A percentile compares a stretch with the other conserved stretches of the same genome.
phyloP scores from a whole-genome alignment of 2,329 filamentous ascomycete species.

The Cercospora citrullina region DNA sequence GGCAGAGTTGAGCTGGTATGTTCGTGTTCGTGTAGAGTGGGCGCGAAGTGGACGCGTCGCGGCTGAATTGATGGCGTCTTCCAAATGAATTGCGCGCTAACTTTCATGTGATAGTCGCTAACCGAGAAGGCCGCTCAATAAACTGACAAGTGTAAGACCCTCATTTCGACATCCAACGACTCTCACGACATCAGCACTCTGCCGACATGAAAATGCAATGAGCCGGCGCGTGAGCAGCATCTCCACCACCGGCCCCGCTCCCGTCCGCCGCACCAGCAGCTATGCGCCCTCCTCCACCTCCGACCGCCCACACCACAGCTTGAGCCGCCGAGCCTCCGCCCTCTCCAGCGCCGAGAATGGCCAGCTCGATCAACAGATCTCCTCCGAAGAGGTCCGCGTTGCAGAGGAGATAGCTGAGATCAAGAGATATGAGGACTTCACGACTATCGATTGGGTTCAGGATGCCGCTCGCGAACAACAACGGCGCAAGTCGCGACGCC shows the following conservation, averaged over 20 bases:
- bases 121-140: neutral
- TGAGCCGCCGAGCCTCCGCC: constrained; percentile 67
- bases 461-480: constrained; percentile 90
- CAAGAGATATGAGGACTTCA: constrained; percentile 97
- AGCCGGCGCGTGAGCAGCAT: constrained; percentile 44
- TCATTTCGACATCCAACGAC: neutral
- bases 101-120: constrained; percentile 12
- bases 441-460: constrained; percentile 98
- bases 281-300: constrained; percentile 26
- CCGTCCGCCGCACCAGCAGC: constrained; percentile 26
- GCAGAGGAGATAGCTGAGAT: constrained; percentile 97
- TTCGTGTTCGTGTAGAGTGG: neutral
- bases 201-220: constrained; percentile 44
- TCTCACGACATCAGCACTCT: neutral
- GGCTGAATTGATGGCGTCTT: neutral
- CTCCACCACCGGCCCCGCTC: constrained; percentile 31
- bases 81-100: neutral
- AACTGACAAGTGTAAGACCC: neutral
- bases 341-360: constrained; percentile 65
- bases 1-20: neutral
- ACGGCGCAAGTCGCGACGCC: constrained; percentile 72
- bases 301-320: constrained; percentile 26
- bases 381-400: constrained; percentile 67
- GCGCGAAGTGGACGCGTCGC: neutral
- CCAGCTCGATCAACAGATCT: constrained; percentile 54